These are phyloP conservation scores for Phytomonas francai DNA, from an alignment of 208 protist species.

Conservation along the genomic window DNA sequence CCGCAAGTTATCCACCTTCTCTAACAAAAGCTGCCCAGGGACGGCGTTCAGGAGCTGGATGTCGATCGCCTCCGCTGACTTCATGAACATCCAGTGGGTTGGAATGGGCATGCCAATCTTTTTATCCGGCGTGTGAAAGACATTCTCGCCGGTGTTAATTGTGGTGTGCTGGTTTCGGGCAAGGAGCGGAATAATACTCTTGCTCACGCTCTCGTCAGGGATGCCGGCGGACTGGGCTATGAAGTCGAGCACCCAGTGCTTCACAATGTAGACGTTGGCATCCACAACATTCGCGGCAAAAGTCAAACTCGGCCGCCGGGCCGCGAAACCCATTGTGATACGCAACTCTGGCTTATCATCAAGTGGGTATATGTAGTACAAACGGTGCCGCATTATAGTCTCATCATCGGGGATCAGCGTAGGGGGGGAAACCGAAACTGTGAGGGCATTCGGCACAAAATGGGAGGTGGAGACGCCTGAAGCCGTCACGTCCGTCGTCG, in stretches of 20 bases:
- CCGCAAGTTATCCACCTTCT: conserved; percentile 51
- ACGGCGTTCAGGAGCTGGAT: conserved; percentile 53
- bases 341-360: conserved; percentile 39
- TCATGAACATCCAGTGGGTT: conserved; percentile 50
- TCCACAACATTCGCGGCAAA: conserved; percentile 60
- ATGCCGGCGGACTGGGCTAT: conserved; percentile 49
- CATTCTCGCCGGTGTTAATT: conserved; percentile 31
- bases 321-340: conserved; percentile 57
- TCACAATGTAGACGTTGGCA: conserved; percentile 62
- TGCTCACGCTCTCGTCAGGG: neutral
- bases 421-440: neutral
- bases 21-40: conserved; percentile 22
- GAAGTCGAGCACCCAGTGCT: conserved; percentile 61
- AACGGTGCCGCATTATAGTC: conserved; percentile 33
- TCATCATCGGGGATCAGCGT: neutral
- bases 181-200: conserved; percentile 46
- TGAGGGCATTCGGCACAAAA: neutral
- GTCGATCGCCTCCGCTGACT: conserved; percentile 17
- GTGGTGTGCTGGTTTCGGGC: conserved; percentile 61
- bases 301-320: conserved; percentile 56
- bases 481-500: neutral
- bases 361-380: conserved; percentile 60
- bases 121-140: conserved; percentile 40
- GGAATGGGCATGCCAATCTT: conserved; percentile 53
- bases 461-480: neutral